A percentile compares a stretch with the other conserved stretches of the same genome.
phyloP scores from a whole-genome alignment of 192 early-diverging fungal genomes.

The Chytriomyces sp. region DNA sequence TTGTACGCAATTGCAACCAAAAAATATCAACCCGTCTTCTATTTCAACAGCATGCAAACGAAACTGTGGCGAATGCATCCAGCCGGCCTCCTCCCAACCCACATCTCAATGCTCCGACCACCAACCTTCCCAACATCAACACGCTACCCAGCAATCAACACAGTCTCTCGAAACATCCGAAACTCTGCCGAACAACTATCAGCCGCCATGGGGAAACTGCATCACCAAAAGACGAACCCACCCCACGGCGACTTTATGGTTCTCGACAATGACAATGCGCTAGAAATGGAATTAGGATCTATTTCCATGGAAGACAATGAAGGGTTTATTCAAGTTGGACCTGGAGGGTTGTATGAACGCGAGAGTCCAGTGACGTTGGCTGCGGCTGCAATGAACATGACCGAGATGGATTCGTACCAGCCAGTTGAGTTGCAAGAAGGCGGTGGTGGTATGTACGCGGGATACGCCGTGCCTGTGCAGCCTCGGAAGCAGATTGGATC shows the following conservation, averaged over 20 bases:
- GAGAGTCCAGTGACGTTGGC: slow-evolving; percentile 22
- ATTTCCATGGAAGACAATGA: slow-evolving; percentile 17
- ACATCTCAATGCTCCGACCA: slow-evolving; percentile 48
- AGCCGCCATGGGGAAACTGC: neutral
- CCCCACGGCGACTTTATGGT: slow-evolving; percentile 10
- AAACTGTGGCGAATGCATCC: slow-evolving; percentile 60
- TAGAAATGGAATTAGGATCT: slow-evolving; percentile 9
- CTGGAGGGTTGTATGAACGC: neutral
- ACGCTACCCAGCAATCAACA: slow-evolving; percentile 10
- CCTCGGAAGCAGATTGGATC: slow-evolving; percentile 28
- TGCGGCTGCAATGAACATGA: slow-evolving; percentile 31
- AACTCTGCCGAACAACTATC: slow-evolving; percentile 9
- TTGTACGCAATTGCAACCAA: neutral
- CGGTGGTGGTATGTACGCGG: slow-evolving; percentile 24
- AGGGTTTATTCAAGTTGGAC: neutral
- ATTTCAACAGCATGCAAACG: slow-evolving; percentile 50
- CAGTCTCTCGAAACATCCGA: neutral
- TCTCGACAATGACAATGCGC: slow-evolving; percentile 15
- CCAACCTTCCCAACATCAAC: slow-evolving; percentile 45
- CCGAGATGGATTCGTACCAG: slow-evolving; percentile 22
- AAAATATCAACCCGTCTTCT: too few relatives aligned
- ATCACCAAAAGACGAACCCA: neutral
- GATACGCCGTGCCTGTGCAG: slow-evolving; percentile 23
- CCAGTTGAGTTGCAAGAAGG: slow-evolving; percentile 14
- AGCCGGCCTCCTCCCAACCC: slow-evolving; percentile 33